Evolutionary conservation across 257 asterid genomes (phyloP), one percentile per base, ranked within the genome.

Genomic region (Ophiorrhiza pumila): DNA sequence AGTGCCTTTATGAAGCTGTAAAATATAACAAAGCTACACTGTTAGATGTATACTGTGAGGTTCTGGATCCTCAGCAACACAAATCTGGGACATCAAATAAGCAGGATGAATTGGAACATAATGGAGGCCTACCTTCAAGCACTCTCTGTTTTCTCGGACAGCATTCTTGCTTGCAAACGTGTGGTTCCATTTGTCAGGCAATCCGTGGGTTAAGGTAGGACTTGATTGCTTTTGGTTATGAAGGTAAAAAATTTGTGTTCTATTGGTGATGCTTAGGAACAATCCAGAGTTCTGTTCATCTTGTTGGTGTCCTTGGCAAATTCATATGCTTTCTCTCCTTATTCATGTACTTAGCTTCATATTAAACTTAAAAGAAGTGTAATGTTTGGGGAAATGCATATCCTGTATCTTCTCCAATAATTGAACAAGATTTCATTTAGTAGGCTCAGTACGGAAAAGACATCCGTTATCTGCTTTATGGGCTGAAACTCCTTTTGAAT

Each of bases 1-100:
- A 93, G 98, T 90, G 97, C 79, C 78, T 94, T 74, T 74, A 83
- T 74, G 98, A 91, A 88, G 95, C 87, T 78, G 93, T 89, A 80
- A 91, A 81, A 82, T 80, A 73, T 74, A 81, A 77, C 71, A 86
- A 85, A 79, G 78, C 85, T 71, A 75, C 89, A 63, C 82, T 94
- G 76, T 77, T 91, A 68, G 96, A 94, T 80, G 47, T 92, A 71
- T 90, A 83, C 84, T 86, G 93, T 71, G 95, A 90, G 85, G 78
- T 82, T 78, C 85, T 91, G 23, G 89, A 86, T 80, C 87, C 88
- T 70, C 82, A 76, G 81, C 74, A 49, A 62, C 59, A 18, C 80
- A 80, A 76, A 79, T 75, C 85, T 74, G 63, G 74, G 65, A 73
- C 81, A 77, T 61, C 86, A 72, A 83, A 74, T 72, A 84, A 70